These are phyloP conservation scores for Zanthoxylum bungeanum DNA, from an alignment of 345 rosid genomes.

Conservation along the genomic window DNA sequence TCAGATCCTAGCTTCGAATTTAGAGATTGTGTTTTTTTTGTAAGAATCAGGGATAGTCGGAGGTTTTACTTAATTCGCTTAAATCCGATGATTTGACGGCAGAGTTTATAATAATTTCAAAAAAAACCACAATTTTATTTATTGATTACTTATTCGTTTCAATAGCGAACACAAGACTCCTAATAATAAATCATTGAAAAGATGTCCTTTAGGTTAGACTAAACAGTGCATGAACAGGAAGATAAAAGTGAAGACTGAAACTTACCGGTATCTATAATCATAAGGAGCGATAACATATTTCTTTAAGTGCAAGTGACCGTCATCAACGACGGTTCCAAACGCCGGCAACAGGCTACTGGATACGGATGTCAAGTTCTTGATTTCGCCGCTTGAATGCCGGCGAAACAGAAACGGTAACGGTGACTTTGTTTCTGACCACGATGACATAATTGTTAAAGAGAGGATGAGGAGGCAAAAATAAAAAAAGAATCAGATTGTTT, in stretches of 20 bases:
- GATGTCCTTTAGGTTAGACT: neutral
- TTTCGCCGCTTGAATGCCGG: conserved; percentile 54
- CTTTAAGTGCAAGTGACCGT: conserved; percentile 41
- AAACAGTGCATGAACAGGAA: too few species aligned
- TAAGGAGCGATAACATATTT: conserved; percentile 63
- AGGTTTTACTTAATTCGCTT: too few species aligned
- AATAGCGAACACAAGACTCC: too few species aligned
- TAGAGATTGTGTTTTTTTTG: too few species aligned
- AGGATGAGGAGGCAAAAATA: conserved; percentile 2
- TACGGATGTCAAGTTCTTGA: conserved; percentile 59
- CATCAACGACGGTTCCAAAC: conserved; percentile 70
- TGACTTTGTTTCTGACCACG: conserved; percentile 32
- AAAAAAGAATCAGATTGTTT: neutral
- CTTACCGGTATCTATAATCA: conserved; percentile 84
- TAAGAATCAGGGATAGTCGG: too few species aligned
- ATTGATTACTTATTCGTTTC: too few species aligned
- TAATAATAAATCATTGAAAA: neutral
- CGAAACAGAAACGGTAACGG: conserved; percentile 50
- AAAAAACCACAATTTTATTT: too few species aligned
- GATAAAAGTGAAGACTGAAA: neutral
- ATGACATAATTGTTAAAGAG: neutral
- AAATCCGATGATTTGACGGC: too few species aligned
- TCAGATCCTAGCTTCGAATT: too few species aligned
- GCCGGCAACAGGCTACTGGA: conserved; percentile 90
- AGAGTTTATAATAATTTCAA: too few species aligned